phyloP scores from a whole-genome alignment of 2,329 filamentous ascomycete species.

The Thielaviopsis populi region DNA sequence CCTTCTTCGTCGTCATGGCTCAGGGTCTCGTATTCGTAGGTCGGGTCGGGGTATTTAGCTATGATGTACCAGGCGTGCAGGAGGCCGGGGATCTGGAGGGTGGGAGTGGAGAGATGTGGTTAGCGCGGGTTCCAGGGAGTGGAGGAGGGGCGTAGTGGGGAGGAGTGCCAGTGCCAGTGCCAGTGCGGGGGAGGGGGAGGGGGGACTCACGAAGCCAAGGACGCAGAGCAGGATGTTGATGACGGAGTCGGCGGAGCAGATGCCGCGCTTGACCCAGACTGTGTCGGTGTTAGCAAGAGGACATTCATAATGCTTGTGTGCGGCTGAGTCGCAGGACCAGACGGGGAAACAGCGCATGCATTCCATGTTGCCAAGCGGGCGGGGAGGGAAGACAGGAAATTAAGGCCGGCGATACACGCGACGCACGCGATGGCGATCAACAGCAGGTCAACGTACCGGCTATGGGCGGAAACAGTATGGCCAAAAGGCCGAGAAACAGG shows the following conservation, averaged over 20 bases:
- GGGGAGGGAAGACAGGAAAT: not conserved
- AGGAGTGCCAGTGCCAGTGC: constrained; percentile 1
- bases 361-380: no score
- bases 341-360: no score
- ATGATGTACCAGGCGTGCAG: constrained; percentile 98
- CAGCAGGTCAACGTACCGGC: constrained; percentile 35
- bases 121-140: not conserved
- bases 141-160: not conserved
- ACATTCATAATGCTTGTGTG: not conserved
- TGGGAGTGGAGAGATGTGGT: not conserved
- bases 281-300: constrained; percentile 4
- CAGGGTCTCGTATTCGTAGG: constrained; percentile 53
- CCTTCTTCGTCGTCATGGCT: constrained; percentile 42
- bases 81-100: constrained; percentile 56
- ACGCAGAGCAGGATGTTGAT: constrained; percentile 88
- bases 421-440: not conserved
- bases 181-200: not conserved
- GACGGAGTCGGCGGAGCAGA: constrained; percentile 82
- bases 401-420: no score
- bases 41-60: constrained; percentile 64
- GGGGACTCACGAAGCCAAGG: constrained; percentile 46
- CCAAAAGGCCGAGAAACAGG: constrained; percentile 48
- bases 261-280: constrained; percentile 94
- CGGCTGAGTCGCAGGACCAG: no score
- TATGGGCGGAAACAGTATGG: constrained; percentile 50